These are phyloP conservation scores for Blastobotrys terrestris DNA, from an alignment of 805 yeast species.

Conservation along the genomic window DNA sequence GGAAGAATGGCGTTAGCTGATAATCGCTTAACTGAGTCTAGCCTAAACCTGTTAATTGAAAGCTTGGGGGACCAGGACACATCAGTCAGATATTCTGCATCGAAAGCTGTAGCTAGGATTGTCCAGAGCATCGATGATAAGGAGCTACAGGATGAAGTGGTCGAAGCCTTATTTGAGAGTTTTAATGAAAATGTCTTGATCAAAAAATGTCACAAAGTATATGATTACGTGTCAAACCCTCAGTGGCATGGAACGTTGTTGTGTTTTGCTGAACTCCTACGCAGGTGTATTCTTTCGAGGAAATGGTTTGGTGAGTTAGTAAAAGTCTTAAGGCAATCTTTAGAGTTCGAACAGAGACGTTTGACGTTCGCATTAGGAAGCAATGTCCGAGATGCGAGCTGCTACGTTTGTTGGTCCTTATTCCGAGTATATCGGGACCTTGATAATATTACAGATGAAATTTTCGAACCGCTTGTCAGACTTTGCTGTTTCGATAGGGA, in stretches of 20 bases:
- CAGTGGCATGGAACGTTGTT: conserved; percentile 55
- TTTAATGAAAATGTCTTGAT: conserved; percentile 18
- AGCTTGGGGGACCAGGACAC: conserved; percentile 47
- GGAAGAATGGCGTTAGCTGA: conserved; percentile 36
- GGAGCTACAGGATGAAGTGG: conserved; percentile 28
- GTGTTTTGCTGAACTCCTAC: conserved; percentile 45
- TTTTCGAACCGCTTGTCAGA: conserved; percentile 34
- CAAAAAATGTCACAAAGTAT: conserved; percentile 11
- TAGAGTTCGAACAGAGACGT: conserved; percentile 54
- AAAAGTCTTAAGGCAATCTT: conserved; percentile 37
- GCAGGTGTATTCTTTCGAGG: conserved; percentile 20
- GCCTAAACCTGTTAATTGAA: conserved; percentile 43
- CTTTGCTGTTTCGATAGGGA: conserved; percentile 68
- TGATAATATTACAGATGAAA: not conserved
- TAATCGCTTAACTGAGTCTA: conserved; percentile 20
- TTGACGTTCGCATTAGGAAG: conserved; percentile 51
- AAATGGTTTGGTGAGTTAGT: conserved; percentile 12
- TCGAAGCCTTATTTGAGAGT: conserved; percentile 27
- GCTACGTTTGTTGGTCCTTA: conserved; percentile 79
- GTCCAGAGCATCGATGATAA: conserved; percentile 25
- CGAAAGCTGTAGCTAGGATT: conserved; percentile 58
- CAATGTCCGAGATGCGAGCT: conserved; percentile 76
- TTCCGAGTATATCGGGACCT: conserved; percentile 36
- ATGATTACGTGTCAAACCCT: conserved; percentile 35
- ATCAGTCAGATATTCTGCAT: conserved; percentile 53